phyloP scores from a whole-genome alignment of 2,329 filamentous ascomycete species.

The Fusarium pseudoanthophilum region DNA sequence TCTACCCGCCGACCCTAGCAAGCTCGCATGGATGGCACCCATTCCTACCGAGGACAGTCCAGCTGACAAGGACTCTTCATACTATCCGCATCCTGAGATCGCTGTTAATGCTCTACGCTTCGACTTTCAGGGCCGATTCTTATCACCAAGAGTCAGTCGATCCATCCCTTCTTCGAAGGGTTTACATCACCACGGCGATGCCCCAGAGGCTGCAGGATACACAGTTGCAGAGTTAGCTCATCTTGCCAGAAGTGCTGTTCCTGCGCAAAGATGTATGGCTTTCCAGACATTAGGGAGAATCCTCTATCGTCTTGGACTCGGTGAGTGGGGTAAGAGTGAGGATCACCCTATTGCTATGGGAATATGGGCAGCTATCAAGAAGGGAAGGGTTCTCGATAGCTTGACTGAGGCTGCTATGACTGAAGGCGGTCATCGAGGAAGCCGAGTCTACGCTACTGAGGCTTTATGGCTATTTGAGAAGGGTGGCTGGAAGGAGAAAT shows the following conservation, averaged over 20 bases:
- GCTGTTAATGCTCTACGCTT: conserved; percentile 84
- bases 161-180: conserved; percentile 80
- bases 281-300: conserved; percentile 91
- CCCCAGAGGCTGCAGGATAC: conserved; percentile 93
- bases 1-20: conserved; percentile 84
- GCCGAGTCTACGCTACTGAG: conserved; percentile 85
- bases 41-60: conserved; percentile 71
- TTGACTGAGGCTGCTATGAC: conserved; percentile 80
- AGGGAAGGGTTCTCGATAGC: conserved; percentile 79
- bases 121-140: conserved; percentile 82
- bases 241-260: conserved; percentile 81
- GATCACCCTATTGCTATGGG: conserved; percentile 75
- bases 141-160: conserved; percentile 80
- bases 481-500: conserved; percentile 75
- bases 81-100: conserved; percentile 82
- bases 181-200: conserved; percentile 92
- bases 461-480: conserved; percentile 85
- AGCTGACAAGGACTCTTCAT: conserved; percentile 77
- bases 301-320: conserved; percentile 82
- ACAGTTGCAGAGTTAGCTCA: conserved; percentile 87
- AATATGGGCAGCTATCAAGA: conserved; percentile 83
- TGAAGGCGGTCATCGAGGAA: conserved; percentile 78
- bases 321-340: conserved; percentile 70
- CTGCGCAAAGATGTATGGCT: conserved; percentile 88
- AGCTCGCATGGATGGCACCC: conserved; percentile 90